Percentiles rank a stretch among this genome's conserved stretches.
Evolutionary conservation across 768 basidiomycete genomes (phyloP).

Genomic region (Amanita pallidorosea): DNA sequence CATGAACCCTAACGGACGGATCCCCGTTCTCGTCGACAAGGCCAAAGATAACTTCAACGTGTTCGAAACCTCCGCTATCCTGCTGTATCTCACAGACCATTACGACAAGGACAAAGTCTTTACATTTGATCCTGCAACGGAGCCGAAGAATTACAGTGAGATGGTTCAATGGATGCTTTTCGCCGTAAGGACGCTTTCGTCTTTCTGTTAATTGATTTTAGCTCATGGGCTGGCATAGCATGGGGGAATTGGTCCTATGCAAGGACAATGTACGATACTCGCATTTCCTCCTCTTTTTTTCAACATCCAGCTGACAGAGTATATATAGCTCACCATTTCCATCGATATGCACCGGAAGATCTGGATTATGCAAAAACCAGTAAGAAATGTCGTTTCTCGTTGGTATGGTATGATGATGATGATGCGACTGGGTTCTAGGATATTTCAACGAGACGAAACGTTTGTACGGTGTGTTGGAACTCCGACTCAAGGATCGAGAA

Average conservation of each 20-base stretch:
- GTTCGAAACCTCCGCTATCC: constrained; percentile 74
- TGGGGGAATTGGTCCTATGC: constrained; percentile 82
- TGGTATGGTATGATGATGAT: background rate
- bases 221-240: constrained; percentile 30
- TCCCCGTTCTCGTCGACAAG: constrained; percentile 57
- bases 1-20: constrained; percentile 64
- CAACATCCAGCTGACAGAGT: background rate
- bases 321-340: constrained; percentile 60
- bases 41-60: constrained; percentile 50
- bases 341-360: constrained; percentile 49
- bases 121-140: constrained; percentile 41
- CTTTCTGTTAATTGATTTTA: background rate
- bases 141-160: constrained; percentile 56
- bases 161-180: constrained; percentile 86
- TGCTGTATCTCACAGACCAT: constrained; percentile 73
- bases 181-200: constrained; percentile 25
- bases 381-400: constrained; percentile 15
- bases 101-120: constrained; percentile 74
- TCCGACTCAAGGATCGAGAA: constrained; percentile 61
- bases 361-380: constrained; percentile 61
- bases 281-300: background rate
- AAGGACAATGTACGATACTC: constrained; percentile 42
- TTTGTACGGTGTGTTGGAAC: constrained; percentile 75
- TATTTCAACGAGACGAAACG: constrained; percentile 77
- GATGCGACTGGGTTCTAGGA: constrained; percentile 26